Conservation (phyloP, 2,329 filamentous ascomycete genomes). For the Septoria petroselini region DNA sequence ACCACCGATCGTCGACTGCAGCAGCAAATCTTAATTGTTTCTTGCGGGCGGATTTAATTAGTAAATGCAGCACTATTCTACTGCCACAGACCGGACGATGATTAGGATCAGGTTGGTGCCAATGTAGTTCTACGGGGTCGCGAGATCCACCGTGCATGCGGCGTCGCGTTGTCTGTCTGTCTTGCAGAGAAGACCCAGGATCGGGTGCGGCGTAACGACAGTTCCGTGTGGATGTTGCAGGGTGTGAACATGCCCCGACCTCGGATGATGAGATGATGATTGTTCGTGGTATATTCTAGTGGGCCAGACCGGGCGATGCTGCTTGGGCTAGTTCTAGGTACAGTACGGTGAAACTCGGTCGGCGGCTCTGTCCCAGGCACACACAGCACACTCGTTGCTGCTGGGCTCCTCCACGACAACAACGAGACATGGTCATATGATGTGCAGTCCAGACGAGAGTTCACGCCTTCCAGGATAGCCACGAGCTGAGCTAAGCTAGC, state of each 20-base stretch:
- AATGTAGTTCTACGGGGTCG: slow-evolving; percentile 14
- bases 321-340: slow-evolving; percentile 10
- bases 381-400: neutral
- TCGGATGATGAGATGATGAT: too few species aligned
- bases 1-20: too few species aligned
- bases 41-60: slow-evolving; percentile 2
- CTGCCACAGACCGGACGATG: too few species aligned
- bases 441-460: slow-evolving; percentile 10
- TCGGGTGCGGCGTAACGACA: slow-evolving; percentile 7
- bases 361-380: neutral
- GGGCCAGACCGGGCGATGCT: neutral
- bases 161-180: neutral
- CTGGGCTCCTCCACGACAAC: neutral
- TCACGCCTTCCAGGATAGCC: slow-evolving; percentile 9
- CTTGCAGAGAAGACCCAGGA: neutral
- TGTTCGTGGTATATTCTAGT: neutral
- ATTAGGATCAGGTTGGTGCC: slow-evolving; percentile 4
- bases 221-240: neutral
- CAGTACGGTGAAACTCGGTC: neutral
- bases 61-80: slow-evolving; percentile 1
- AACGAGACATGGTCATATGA: neutral
- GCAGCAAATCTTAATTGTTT: slow-evolving; percentile 6
- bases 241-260: slow-evolving; percentile 4
- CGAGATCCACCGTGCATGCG: slow-evolving; percentile 13
- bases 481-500: slow-evolving; percentile 1